Evolutionary conservation across 768 basidiomycete species (phyloP).

Genomic region (Boletus vermiculosoides): DNA sequence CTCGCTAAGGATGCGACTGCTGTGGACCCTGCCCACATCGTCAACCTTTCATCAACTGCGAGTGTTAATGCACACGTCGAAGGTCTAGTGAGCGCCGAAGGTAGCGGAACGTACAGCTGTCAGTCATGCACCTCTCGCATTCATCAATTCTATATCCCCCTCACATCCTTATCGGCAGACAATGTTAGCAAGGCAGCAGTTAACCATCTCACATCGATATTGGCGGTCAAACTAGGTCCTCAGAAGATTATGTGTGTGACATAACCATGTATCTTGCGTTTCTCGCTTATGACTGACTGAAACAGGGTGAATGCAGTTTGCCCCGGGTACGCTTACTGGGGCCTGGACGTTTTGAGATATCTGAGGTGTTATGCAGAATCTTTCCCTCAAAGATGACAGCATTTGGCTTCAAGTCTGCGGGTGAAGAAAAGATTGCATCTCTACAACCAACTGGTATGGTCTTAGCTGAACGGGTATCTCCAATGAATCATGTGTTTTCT

Average conservation of each 20-base stretch:
- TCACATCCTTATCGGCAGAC: conserved; percentile 42
- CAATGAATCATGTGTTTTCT: not conserved
- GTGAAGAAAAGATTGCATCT: conserved; percentile 50
- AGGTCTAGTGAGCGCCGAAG: conserved; percentile 46
- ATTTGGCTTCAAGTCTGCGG: conserved; percentile 55
- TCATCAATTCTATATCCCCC: not conserved
- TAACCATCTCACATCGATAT: conserved; percentile 73
- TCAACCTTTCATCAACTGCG: conserved; percentile 78
- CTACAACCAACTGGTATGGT: conserved; percentile 64
- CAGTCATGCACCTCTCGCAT: conserved; percentile 31
- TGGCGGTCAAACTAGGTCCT: conserved; percentile 64
- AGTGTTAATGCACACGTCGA: conserved; percentile 54
- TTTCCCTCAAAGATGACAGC: conserved; percentile 89
- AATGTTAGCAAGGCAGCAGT: conserved; percentile 84
- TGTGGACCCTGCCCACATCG: conserved; percentile 67
- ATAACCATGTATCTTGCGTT: not conserved
- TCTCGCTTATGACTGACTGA: not conserved
- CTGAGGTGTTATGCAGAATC: conserved; percentile 39
- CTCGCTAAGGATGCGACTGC: conserved; percentile 64
- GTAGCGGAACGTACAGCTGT: conserved; percentile 80
- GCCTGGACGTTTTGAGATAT: not conserved
- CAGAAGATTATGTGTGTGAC: conserved; percentile 62
- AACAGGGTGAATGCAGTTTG: conserved; percentile 78
- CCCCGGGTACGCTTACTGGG: conserved; percentile 55
- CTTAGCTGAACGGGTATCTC: not conserved